A percentile compares a stretch with the other conserved stretches of the same genome.
These are phyloP conservation scores for Leucaena leucocephala DNA, from an alignment of 306 rosid species.

Conservation along the genomic window DNA sequence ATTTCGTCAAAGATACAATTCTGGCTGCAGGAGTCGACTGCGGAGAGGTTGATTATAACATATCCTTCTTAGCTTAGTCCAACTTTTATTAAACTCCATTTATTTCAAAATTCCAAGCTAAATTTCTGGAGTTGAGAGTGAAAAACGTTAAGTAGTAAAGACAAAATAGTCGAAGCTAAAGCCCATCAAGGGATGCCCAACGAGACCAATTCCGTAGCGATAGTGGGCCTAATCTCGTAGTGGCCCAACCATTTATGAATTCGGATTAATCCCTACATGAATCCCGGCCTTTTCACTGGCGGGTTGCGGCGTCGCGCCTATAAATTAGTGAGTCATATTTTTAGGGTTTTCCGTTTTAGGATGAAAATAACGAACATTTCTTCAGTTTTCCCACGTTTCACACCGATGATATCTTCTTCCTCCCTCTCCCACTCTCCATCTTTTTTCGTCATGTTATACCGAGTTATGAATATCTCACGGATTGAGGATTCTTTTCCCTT, in stretches of 20 bases:
- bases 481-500: neutral
- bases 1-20: too few relatives aligned
- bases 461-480: neutral
- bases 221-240: too few relatives aligned
- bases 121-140: neutral
- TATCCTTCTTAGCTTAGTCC: neutral
- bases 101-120: neutral
- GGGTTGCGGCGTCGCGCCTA: too few relatives aligned
- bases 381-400: neutral
- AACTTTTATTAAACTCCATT: too few relatives aligned
- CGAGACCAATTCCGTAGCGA: too few relatives aligned
- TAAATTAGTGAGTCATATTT: too few relatives aligned
- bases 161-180: too few relatives aligned
- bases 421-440: neutral
- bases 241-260: neutral
- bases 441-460: neutral
- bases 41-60: too few relatives aligned
- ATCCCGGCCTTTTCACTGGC: neutral
- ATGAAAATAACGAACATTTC: neutral
- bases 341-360: neutral
- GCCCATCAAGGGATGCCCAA: neutral
- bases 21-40: too few relatives aligned
- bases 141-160: too few relatives aligned
- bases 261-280: neutral
- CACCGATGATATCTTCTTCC: neutral